Conservation (phyloP, 2,329 filamentous ascomycete species). For the Arthrobotrys sphaeroides region DNA sequence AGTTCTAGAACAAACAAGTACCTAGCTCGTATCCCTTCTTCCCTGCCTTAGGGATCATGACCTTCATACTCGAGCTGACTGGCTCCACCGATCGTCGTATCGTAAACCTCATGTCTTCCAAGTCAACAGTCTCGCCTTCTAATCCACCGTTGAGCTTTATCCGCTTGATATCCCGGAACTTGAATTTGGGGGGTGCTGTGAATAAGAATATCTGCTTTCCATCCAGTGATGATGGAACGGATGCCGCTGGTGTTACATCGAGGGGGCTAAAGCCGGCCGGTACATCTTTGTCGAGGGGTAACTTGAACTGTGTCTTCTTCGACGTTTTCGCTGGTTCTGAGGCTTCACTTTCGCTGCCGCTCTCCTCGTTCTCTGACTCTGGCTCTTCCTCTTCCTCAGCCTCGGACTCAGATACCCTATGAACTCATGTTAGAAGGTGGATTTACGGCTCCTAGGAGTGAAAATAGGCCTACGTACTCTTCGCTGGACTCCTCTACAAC, state of each 20-base stretch:
- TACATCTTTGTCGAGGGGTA: conserved; percentile 38
- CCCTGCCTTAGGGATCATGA: conserved; percentile 44
- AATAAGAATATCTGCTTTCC: conserved; percentile 51
- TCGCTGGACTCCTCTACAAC: conserved; percentile 41
- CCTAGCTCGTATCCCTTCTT: conserved; percentile 55
- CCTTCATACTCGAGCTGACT: conserved; percentile 44
- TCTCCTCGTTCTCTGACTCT: conserved; percentile 1
- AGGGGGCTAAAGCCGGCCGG: conserved; percentile 38
- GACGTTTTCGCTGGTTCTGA: conserved; percentile 16
- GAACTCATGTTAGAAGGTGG: background rate
- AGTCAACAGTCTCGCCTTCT: conserved; percentile 45
- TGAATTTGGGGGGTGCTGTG: conserved; percentile 44
- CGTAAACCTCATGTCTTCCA: conserved; percentile 25
- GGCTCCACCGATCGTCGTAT: conserved; percentile 33
- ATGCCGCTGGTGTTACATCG: conserved; percentile 10
- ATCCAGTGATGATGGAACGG: conserved; percentile 36
- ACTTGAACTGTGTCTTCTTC: conserved; percentile 26
- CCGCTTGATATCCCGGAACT: conserved; percentile 43
- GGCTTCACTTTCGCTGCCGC: conserved; percentile 26
- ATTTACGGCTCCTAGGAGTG: background rate
- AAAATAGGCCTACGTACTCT: conserved; percentile 21
- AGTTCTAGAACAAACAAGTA: conserved; percentile 22
- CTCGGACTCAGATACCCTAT: conserved; percentile 15
- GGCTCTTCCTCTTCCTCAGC: conserved; percentile 8
- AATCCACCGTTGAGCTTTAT: conserved; percentile 40